Evolutionary conservation across 2,329 filamentous ascomycete species (phyloP).

Genomic region (Fusarium subglutinans): DNA sequence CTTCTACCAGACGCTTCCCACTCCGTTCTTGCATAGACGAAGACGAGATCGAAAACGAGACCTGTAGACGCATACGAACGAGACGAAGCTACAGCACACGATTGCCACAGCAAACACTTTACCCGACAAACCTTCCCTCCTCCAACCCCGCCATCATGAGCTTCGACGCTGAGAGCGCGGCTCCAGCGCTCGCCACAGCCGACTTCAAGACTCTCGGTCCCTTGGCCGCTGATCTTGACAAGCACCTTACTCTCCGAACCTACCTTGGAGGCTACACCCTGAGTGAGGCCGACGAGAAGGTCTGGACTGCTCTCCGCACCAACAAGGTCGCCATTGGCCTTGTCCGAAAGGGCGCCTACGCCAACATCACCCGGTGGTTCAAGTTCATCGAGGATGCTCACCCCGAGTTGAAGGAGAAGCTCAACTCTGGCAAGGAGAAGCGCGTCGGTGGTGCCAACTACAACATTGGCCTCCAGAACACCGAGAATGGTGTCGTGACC

Average conservation of each 20-base stretch:
- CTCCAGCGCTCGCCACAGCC: constrained; percentile 40
- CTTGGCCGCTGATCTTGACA: constrained; percentile 79
- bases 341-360: constrained; percentile 79
- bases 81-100: not conserved
- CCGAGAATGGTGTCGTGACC: constrained; percentile 88
- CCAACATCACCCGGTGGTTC: constrained; percentile 88
- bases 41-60: not conserved
- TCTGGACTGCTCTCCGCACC: constrained; percentile 84
- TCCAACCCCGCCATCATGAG: constrained; percentile 35
- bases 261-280: constrained; percentile 85
- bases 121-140: not conserved
- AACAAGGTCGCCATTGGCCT: constrained; percentile 87
- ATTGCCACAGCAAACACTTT: not conserved
- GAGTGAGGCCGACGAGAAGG: constrained; percentile 78
- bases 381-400: constrained; percentile 83
- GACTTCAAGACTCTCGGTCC: constrained; percentile 86
- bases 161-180: constrained; percentile 41
- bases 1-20: constrained; percentile 18
- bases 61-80: not conserved
- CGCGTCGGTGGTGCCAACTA: constrained; percentile 86
- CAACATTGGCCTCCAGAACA: constrained; percentile 85
- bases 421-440: constrained; percentile 66
- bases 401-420: constrained; percentile 76
- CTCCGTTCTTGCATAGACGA: constrained; percentile 12
- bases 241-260: constrained; percentile 85